phyloP scores from a whole-genome alignment of 1,284 basidiomycete species.

The Cutaneotrichosporon cutaneum region DNA sequence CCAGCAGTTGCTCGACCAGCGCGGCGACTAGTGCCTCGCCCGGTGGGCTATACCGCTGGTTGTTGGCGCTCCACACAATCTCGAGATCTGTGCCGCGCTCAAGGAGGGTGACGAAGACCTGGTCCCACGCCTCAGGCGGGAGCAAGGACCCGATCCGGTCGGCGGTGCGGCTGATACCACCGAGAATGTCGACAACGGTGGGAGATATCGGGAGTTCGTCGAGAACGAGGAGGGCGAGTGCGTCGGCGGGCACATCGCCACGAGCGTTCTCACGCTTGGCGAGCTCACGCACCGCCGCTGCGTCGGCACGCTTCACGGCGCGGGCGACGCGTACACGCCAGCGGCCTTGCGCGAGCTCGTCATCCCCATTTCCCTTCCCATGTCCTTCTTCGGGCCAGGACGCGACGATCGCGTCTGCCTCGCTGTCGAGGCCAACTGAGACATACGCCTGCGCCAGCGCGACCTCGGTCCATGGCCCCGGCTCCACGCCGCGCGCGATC shows the following conservation, averaged over 20 bases:
- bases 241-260: constrained; percentile 11
- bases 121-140: constrained; percentile 24
- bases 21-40: constrained; percentile 21
- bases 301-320: neutral
- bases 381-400: neutral
- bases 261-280: constrained; percentile 9
- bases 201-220: constrained; percentile 13
- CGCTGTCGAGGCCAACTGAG: constrained; percentile 11
- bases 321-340: neutral
- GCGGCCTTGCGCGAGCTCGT: constrained; percentile 13
- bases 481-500: constrained; percentile 8
- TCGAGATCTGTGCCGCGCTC: neutral
- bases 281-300: constrained; percentile 1
- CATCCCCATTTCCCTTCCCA: too few relatives aligned
- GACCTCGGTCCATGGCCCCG: constrained; percentile 19
- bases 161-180: constrained; percentile 21
- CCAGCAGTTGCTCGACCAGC: constrained; percentile 30
- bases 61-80: constrained; percentile 24
- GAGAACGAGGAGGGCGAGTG: constrained; percentile 19
- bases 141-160: constrained; percentile 14
- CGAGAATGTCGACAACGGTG: constrained; percentile 17
- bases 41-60: constrained; percentile 21
- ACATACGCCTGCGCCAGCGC: constrained; percentile 26
- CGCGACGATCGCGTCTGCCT: constrained; percentile 6
- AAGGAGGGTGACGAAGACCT: constrained; percentile 19